Percentiles rank a stretch among this genome's conserved stretches.
These are phyloP conservation scores for Capsicum pubescens DNA, from an alignment of 257 asterid species.

Conservation along the genomic window DNA sequence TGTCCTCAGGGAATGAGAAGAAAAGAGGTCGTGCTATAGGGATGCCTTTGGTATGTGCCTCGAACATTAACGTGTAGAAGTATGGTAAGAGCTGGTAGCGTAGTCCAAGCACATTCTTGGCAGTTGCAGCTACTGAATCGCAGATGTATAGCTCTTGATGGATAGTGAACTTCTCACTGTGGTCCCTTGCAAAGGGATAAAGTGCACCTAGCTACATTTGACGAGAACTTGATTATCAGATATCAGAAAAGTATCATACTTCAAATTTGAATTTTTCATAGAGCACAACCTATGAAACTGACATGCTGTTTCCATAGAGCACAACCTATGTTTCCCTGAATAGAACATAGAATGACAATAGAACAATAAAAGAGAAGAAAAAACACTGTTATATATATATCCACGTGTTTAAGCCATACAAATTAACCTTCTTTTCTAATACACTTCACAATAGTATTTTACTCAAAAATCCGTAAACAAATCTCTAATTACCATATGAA, in stretches of 20 bases:
- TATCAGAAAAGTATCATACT: neutral
- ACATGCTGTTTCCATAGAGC: no score
- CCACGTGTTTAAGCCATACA: neutral
- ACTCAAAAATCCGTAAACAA: neutral
- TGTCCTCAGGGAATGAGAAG: conserved; percentile 64
- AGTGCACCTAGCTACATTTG: conserved; percentile 63
- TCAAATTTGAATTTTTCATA: neutral
- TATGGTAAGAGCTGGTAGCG: conserved; percentile 65
- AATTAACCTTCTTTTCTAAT: neutral
- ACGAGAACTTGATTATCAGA: neutral
- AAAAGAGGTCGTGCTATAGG: conserved; percentile 71
- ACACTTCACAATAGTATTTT: neutral
- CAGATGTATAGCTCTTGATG: conserved; percentile 67
- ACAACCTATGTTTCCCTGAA: no score
- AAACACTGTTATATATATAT: neutral
- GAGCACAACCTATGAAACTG: no score
- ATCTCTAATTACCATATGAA: no score
- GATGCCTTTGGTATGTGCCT: conserved; percentile 55
- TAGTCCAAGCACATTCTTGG: conserved; percentile 53
- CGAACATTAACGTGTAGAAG: conserved; percentile 65
- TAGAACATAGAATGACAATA: neutral
- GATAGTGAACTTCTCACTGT: conserved; percentile 35
- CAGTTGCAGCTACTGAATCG: conserved; percentile 72
- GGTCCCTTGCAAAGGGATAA: conserved; percentile 74
- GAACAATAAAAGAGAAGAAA: neutral